Evolutionary conservation across 495 filamentous ascomycete genomes (phyloP).

Genomic region (Lophium mytilinum): DNA sequence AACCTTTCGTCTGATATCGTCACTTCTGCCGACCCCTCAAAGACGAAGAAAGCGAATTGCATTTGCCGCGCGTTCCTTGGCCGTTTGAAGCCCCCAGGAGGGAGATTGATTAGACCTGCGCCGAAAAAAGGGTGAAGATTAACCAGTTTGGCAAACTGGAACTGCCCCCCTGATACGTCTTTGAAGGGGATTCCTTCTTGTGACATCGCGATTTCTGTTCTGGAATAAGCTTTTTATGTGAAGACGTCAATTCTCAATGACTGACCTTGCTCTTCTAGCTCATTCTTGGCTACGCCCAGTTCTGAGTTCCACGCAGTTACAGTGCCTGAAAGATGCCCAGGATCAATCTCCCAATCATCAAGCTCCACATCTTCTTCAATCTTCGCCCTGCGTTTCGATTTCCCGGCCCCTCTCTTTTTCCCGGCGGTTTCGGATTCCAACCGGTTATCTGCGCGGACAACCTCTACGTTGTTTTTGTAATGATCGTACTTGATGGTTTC

Average conservation of each 20-base stretch:
- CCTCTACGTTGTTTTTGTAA: constrained; percentile 58
- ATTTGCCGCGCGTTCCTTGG: constrained; percentile 86
- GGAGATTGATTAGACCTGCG: constrained; percentile 79
- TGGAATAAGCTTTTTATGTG: not conserved
- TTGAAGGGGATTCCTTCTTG: constrained; percentile 59
- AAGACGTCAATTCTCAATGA: not conserved
- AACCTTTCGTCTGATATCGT: constrained; percentile 77
- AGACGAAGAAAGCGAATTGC: constrained; percentile 92
- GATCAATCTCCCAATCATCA: constrained; percentile 52
- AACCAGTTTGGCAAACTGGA: constrained; percentile 80
- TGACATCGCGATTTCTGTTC: constrained; percentile 31
- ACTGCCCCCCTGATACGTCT: constrained; percentile 60
- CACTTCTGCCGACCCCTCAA: constrained; percentile 64
- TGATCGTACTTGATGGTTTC: constrained; percentile 64
- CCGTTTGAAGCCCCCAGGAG: constrained; percentile 70
- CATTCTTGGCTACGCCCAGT: constrained; percentile 44
- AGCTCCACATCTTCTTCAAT: constrained; percentile 41
- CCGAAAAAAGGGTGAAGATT: constrained; percentile 71
- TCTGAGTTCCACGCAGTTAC: constrained; percentile 51
- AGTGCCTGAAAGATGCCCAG: constrained; percentile 49
- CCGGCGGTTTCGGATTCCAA: constrained; percentile 35
- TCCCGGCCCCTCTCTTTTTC: not conserved
- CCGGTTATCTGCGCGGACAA: constrained; percentile 56
- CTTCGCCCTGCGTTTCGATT: constrained; percentile 23
- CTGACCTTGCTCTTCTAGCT: constrained; percentile 51